These are phyloP conservation scores for Trichoderma guizhouense DNA, from an alignment of 2,329 filamentous ascomycete genomes.

Conservation along the genomic window DNA sequence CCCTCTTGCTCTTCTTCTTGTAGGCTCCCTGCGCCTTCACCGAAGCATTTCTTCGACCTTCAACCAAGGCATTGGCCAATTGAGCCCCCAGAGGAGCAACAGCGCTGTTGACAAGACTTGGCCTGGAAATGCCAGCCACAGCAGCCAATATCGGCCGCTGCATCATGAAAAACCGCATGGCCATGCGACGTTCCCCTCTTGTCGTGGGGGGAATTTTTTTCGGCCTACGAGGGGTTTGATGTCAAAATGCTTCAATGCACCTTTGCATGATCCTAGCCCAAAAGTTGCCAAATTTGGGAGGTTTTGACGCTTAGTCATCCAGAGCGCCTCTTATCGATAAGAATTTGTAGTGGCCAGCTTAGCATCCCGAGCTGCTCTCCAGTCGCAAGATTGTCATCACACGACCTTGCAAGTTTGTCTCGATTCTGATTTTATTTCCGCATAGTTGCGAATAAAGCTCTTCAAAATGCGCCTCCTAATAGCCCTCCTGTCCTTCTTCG, in stretches of 20 bases:
- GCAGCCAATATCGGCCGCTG: conserved; percentile 44
- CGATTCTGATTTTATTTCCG: not conserved
- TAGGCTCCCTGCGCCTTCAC: conserved; percentile 66
- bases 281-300: conserved; percentile 16
- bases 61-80: conserved; percentile 41
- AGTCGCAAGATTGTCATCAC: conserved; percentile 5
- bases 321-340: conserved; percentile 23
- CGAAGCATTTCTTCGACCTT: conserved; percentile 53
- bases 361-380: conserved; percentile 5
- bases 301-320: conserved; percentile 18
- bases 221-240: conserved; percentile 13
- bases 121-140: conserved; percentile 30
- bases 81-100: conserved; percentile 27
- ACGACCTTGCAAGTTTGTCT: not conserved
- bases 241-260: conserved; percentile 10
- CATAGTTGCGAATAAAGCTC: not conserved
- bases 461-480: conserved; percentile 35
- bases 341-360: conserved; percentile 21
- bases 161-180: conserved; percentile 47
- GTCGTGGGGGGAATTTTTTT: not conserved
- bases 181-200: conserved; percentile 20
- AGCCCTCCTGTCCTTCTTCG: conserved; percentile 56
- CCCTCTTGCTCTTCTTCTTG: conserved; percentile 60
- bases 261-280: not conserved
- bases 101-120: conserved; percentile 22